Evolutionary conservation across 257 asterid species (phyloP), one percentile per base, ranked within the genome.

Genomic region (Plantago ovata): DNA sequence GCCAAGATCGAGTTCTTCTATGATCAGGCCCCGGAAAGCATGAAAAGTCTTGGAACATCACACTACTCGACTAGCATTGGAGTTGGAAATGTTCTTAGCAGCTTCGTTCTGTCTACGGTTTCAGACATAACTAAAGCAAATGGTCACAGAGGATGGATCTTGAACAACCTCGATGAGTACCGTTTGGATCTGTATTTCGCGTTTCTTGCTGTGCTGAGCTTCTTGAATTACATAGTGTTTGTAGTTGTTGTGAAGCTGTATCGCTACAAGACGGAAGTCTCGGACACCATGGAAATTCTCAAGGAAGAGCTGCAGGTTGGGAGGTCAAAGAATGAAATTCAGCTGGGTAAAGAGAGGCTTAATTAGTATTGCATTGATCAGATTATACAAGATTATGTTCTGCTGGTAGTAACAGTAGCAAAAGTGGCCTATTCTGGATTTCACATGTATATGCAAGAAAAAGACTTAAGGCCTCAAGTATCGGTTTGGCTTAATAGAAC

Each of bases 1-100:
- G 83, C 78, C 1, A 74, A 76, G 44, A 14, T 72, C 1, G 85
- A 79, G 67, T 79, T 79, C 28, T 76, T 79, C 69, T 79, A 79
- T 13, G 85, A 77, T 65, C 84, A 78, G 47, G 81, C 84, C 9
- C 84, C 84, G 0, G 85, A 75, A 60, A 76, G 69, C 67, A 80
- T 80, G 86, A 80, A 67, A 38, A 59, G 75, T 46, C 73, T 74
- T 13, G 79, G 77, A 60, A 65, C 72, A 4, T 65, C 77, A 4
- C 71, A 63, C 11, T 54, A 66, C 13, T 47, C 64, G 51, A 68
- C 75, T 48, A 64, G 72, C 5, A 19, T 75, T 3, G 81, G 81
- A 44, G 51, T 68, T 6, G 81, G 81, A 66, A 75, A 61, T 41
- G 40, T 75, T 57, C 63, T 75, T 1, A 67, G 68, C 48, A 67